phyloP scores from a whole-genome alignment of 306 rosid species.

The Castanopsis chinensis region DNA sequence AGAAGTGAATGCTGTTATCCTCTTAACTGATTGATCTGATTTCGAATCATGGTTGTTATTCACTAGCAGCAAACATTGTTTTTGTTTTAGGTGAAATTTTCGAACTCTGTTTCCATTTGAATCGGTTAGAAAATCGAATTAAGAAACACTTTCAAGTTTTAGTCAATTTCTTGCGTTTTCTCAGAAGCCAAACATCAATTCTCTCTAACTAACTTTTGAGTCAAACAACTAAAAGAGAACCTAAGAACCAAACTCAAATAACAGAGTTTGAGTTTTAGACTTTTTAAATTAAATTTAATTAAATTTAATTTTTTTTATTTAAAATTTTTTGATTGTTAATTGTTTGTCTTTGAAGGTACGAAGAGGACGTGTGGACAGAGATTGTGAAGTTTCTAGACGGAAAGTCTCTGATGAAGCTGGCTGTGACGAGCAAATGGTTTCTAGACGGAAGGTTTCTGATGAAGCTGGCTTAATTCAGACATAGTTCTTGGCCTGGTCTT shows the following conservation, averaged over 20 bases:
- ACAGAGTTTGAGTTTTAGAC: background rate
- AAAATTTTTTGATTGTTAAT: too few relatives aligned
- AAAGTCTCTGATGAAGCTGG: conserved; percentile 77
- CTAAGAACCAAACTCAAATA: background rate
- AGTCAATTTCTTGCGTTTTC: background rate
- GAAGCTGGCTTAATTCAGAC: too few relatives aligned
- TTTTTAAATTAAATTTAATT: background rate
- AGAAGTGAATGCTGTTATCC: background rate
- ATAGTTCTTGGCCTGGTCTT: too few relatives aligned
- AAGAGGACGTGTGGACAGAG: conserved; percentile 92
- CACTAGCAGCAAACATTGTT: background rate
- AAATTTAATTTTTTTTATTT: too few relatives aligned
- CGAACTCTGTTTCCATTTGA: too few relatives aligned
- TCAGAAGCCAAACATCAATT: background rate
- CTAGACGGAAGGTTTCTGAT: too few relatives aligned
- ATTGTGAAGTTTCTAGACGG: conserved; percentile 79
- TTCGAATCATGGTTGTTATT: background rate
- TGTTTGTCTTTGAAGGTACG: conserved; percentile 37
- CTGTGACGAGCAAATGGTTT: conserved; percentile 82
- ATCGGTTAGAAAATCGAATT: too few relatives aligned
- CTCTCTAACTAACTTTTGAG: background rate
- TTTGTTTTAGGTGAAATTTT: too few relatives aligned
- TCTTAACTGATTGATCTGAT: background rate
- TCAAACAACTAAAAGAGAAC: background rate
- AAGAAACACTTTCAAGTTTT: too few relatives aligned